Conservation (phyloP, 768 basidiomycete genomes). For the Multifurca ochricompacta region DNA sequence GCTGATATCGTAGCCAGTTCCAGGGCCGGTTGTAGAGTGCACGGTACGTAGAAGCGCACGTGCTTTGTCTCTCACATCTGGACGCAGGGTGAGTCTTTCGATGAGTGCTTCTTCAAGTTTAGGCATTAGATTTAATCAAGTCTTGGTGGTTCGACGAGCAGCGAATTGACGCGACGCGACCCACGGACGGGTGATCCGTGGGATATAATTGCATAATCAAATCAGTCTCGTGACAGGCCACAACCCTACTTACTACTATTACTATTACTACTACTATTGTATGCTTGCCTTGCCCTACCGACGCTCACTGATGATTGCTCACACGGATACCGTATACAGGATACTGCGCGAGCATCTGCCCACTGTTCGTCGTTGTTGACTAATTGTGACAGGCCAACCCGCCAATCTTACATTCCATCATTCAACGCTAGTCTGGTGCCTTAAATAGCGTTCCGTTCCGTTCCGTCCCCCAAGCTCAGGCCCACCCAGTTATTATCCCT, state of each 20-base stretch:
- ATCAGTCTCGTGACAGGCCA: neutral
- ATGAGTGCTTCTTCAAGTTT: conserved; percentile 17
- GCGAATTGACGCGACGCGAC: conserved; percentile 1
- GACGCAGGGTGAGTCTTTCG: conserved; percentile 8
- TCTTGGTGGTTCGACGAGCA: neutral
- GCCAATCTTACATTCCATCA: neutral
- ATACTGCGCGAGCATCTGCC: neutral
- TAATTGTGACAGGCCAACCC: neutral
- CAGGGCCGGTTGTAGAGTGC: conserved; percentile 36
- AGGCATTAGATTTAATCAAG: neutral
- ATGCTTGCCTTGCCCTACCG: neutral
- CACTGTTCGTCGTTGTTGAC: neutral
- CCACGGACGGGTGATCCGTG: no score
- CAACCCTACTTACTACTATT: no score
- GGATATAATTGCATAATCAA: conserved; percentile 1
- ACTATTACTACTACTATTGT: neutral
- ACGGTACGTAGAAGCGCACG: conserved; percentile 31
- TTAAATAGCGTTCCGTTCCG: no score
- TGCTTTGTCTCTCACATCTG: conserved; percentile 32
- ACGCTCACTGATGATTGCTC: neutral
- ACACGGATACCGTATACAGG: neutral
- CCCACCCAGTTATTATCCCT: neutral
- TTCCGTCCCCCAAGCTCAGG: neutral
- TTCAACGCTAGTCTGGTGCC: neutral
- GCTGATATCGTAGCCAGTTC: conserved; percentile 42